A percentile compares a stretch with the other conserved stretches of the same genome.
These are phyloP conservation scores for Blastobotrys arbuscula DNA, from an alignment of 1,139 yeast species.

Conservation along the genomic window DNA sequence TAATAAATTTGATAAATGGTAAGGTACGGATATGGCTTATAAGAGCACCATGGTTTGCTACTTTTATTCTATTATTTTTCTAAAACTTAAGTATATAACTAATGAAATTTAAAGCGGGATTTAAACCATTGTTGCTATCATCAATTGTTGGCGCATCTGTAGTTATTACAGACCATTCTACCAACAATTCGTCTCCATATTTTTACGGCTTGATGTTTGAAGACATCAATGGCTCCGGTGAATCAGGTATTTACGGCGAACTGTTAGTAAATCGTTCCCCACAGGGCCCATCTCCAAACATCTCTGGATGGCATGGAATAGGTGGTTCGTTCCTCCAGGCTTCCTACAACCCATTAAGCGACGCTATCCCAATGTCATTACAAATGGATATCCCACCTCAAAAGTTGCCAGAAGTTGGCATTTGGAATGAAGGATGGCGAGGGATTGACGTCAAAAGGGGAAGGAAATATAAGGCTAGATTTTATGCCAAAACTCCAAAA, in stretches of 20 bases:
- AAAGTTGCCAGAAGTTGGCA: slow-evolving; percentile 6
- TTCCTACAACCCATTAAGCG: slow-evolving; percentile 1
- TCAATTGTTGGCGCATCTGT: too few species aligned
- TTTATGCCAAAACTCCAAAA: slow-evolving; percentile 10
- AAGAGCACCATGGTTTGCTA: too few species aligned
- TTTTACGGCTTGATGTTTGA: slow-evolving; percentile 12
- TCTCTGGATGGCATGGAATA: slow-evolving; percentile 7
- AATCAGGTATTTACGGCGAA: slow-evolving; percentile 11
- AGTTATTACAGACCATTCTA: slow-evolving; percentile 2
- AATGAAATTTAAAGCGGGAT: too few species aligned
- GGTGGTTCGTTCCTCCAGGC: slow-evolving; percentile 5
- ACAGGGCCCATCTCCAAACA: slow-evolving; percentile 7
- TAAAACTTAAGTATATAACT: too few species aligned
- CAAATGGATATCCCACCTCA: slow-evolving; percentile 3
- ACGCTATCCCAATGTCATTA: slow-evolving; percentile 2
- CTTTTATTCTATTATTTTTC: too few species aligned
- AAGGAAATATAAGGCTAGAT: slow-evolving; percentile 10
- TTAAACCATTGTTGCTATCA: too few species aligned
- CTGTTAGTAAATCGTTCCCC: slow-evolving; percentile 12
- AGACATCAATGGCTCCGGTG: slow-evolving; percentile 12
- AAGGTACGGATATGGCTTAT: too few species aligned
- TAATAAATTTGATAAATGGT: too few species aligned
- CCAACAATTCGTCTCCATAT: slow-evolving; percentile 12
- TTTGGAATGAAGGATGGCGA: slow-evolving; percentile 11
- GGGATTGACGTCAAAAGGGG: slow-evolving; percentile 13